A percentile compares a stretch with the other conserved stretches of the same genome.
Evolutionary conservation across 345 rosid genomes (phyloP).

Genomic region (Dipteronia dyeriana): DNA sequence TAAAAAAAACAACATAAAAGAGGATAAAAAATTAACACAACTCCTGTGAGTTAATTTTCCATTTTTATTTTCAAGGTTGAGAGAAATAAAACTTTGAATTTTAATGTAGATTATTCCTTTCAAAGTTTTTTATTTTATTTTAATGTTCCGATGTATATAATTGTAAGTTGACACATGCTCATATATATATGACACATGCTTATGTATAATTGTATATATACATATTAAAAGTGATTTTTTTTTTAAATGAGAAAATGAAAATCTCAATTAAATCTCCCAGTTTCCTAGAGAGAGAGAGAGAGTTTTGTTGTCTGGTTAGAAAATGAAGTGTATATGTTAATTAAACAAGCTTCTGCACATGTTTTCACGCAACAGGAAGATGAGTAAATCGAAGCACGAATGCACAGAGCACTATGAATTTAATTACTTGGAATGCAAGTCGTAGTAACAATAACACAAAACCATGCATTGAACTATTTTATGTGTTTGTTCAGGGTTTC

Average conservation of each 20-base stretch:
- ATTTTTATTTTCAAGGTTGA: neutral
- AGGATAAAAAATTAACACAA: neutral
- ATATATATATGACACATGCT: no score
- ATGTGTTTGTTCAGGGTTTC: neutral
- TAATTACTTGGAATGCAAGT: neutral
- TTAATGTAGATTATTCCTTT: no score
- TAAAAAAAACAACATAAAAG: neutral
- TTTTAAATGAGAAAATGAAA: no score
- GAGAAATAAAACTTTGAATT: neutral
- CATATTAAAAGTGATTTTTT: no score
- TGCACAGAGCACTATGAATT: neutral
- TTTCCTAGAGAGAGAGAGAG: neutral
- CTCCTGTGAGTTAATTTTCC: neutral
- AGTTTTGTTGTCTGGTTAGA: neutral
- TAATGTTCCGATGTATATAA: no score
- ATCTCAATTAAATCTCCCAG: neutral
- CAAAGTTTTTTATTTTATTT: no score
- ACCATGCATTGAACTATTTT: neutral
- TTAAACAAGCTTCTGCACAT: conserved; percentile 9
- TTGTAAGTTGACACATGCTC: no score
- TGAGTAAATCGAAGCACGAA: neutral
- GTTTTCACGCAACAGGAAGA: neutral
- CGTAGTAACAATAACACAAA: neutral
- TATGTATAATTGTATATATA: no score
- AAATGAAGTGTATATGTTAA: neutral